Conservation (phyloP, 2,329 filamentous ascomycete species). For the Metarhizium humberi region DNA sequence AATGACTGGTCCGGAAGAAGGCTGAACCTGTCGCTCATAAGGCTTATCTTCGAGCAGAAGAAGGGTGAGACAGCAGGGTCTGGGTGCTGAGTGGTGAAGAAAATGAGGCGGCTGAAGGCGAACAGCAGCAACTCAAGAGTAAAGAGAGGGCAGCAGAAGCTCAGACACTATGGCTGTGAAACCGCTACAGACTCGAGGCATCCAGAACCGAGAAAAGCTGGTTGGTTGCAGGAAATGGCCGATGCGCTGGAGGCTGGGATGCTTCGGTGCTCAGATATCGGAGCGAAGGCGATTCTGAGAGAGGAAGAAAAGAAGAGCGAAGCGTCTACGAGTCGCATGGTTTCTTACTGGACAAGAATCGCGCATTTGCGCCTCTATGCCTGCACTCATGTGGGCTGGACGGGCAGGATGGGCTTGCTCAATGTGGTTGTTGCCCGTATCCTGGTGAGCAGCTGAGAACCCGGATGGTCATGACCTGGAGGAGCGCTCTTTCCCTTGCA, state of each 20-base stretch:
- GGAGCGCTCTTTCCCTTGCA: not conserved
- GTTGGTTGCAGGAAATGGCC: not conserved
- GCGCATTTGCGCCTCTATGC: not conserved
- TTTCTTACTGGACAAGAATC: not conserved
- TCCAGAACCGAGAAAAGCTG: not conserved
- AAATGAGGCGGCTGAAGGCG: not conserved
- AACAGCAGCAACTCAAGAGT: not conserved
- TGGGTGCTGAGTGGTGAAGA: not conserved
- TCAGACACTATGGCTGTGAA: not conserved
- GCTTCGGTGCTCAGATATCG: not conserved
- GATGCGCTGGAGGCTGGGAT: not conserved
- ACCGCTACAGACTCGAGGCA: not conserved
- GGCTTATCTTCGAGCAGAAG: not conserved
- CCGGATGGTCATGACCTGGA: conserved; percentile 11
- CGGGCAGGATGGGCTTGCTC: not conserved
- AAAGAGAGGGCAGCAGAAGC: not conserved
- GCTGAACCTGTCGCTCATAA: not conserved
- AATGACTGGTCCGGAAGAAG: not conserved
- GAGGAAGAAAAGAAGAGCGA: not conserved
- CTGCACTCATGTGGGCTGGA: conserved; percentile 1
- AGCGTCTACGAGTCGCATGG: not conserved
- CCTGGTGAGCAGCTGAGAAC: conserved; percentile 11
- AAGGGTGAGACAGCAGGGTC: not conserved
- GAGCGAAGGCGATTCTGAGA: not conserved
- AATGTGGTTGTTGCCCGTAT: not conserved